Evolutionary conservation across 208 protist species (phyloP), one percentile per base, ranked within the genome.

Genomic region (Phytomonas sp.): DNA sequence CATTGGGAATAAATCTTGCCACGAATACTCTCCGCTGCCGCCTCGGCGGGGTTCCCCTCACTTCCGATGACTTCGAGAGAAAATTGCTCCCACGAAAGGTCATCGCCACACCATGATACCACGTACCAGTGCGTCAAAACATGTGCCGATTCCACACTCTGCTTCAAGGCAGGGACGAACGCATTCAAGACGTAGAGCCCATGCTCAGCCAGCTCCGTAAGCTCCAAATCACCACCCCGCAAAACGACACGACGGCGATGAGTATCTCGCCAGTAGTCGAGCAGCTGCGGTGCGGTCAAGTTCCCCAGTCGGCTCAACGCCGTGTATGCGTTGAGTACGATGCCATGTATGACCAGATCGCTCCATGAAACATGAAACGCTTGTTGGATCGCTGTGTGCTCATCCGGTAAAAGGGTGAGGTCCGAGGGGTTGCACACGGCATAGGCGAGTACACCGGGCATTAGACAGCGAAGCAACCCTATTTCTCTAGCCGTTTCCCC

Each of bases 131-230:
- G 61, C 36, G 37, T 60, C n/a, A 51, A 65, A 46, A 46, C 61
- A 56, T 65, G 61, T 26, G 13, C 33, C 36, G 61, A 37, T 17
- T 65, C 61, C 20, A 51, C 20, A 46, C 61, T 60, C 20, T 65
- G 33, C 61, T 65, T 37, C n/a, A 65, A 65, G 33, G 61, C 13
- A 20, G 72, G 68, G 23, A 77, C 64, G 62, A 75, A 70, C 46
- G 72, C 77, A 70, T 81, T 81, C 28, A 81, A 65, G 43, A 81
- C 77, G 29, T 63, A 76, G 23, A 81, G 70, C 8, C 73, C 77
- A 46, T 77, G 75, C 33, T 71, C 77, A 32, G 70, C 62, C 36
- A 81, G 61, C 51, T 81, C 70, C 17, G 59, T 68, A 60, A 81
- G 11, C 62, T 81, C 68, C 20, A 81, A 40, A 28, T 74, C 70